Percentiles rank a stretch among this genome's conserved stretches.
Evolutionary conservation across 148 eudicot genomes (phyloP).

Genomic region (Silene conica): DNA sequence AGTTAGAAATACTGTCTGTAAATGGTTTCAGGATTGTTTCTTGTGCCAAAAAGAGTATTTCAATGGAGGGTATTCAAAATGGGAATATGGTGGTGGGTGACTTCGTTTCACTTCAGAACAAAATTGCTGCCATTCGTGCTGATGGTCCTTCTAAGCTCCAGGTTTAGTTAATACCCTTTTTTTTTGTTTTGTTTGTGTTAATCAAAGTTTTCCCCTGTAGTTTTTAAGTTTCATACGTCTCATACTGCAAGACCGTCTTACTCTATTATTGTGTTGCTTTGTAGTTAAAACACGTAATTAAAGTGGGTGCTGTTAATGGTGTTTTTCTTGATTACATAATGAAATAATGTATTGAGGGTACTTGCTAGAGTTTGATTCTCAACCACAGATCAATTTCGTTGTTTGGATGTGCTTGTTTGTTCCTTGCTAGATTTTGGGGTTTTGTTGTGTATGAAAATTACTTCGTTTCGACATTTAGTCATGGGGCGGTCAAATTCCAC

Average conservation of each 20-base stretch:
- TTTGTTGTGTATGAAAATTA: not conserved
- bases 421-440: not conserved
- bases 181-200: not conserved
- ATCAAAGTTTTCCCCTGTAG: not conserved
- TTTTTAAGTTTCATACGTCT: not conserved
- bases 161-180: conserved; percentile 31
- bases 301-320: not conserved
- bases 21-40: conserved; percentile 17
- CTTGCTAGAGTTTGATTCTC: not conserved
- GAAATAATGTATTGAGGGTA: not conserved
- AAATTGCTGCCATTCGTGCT: conserved; percentile 55
- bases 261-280: not conserved
- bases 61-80: conserved; percentile 25
- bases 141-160: conserved; percentile 66
- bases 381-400: not conserved
- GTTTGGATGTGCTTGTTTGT: not conserved
- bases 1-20: not conserved
- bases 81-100: conserved; percentile 41
- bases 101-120: conserved; percentile 36
- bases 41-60: conserved; percentile 12
- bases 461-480: not conserved
- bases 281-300: not conserved
- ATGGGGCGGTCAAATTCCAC: not conserved
- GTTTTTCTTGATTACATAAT: not conserved
- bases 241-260: not conserved